phyloP scores from a whole-genome alignment of 1,284 basidiomycete species.

The Rhodofomes roseus region DNA sequence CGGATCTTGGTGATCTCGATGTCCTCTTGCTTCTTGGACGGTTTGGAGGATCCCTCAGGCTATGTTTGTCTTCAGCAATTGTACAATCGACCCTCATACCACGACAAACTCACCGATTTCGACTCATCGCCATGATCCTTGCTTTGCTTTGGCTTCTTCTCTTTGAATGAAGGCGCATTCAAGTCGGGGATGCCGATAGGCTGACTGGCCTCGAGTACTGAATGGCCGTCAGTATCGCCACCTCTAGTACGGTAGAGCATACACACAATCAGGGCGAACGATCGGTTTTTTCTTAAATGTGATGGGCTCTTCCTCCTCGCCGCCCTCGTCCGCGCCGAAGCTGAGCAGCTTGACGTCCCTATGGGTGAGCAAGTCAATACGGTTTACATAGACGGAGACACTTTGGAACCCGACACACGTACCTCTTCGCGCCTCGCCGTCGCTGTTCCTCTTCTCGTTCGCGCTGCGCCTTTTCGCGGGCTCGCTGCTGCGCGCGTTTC shows the following conservation, averaged over 20 bases:
- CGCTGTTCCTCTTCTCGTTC: conserved; percentile 76
- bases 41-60: conserved; percentile 21
- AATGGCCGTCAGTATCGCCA: neutral
- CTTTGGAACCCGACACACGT: conserved; percentile 16
- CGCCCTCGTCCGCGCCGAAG: conserved; percentile 80
- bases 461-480: conserved; percentile 68
- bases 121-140: conserved; percentile 14
- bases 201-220: conserved; percentile 49
- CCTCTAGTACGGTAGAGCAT: neutral
- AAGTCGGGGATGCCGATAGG: conserved; percentile 23
- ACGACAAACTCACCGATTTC: conserved; percentile 2
- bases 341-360: conserved; percentile 88
- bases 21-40: conserved; percentile 39
- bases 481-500: conserved; percentile 76
- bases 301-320: conserved; percentile 41
- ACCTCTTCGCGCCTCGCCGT: conserved; percentile 84
- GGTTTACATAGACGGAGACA: neutral
- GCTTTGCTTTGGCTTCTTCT: conserved; percentile 17
- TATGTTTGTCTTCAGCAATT: neutral
- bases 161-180: conserved; percentile 14
- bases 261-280: conserved; percentile 76
- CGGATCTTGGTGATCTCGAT: conserved; percentile 60
- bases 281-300: conserved; percentile 76
- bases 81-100: neutral
- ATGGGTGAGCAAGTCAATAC: neutral